A percentile compares a stretch with the other conserved stretches of the same genome.
phyloP scores from a whole-genome alignment of 768 basidiomycete species.

The Tulasnella sp. region DNA sequence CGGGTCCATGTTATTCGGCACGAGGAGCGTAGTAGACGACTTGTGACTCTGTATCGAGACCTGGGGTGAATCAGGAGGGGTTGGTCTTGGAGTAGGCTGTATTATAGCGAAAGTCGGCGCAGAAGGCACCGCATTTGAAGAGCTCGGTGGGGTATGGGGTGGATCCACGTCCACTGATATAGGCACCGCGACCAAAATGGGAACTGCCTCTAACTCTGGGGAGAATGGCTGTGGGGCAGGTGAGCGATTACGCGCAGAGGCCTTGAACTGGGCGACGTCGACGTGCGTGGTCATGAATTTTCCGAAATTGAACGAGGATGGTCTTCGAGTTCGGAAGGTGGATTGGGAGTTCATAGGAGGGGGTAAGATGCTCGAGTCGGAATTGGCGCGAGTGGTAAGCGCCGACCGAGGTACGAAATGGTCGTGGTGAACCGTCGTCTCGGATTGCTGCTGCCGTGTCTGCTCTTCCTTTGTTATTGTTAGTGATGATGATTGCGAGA shows the following conservation, averaged over 20 bases:
- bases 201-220: too few species aligned
- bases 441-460: too few species aligned
- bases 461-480: neutral
- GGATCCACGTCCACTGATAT: slow-evolving; percentile 24
- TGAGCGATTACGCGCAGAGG: slow-evolving; percentile 12
- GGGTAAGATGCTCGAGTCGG: neutral
- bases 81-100: slow-evolving; percentile 34
- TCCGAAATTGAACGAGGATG: slow-evolving; percentile 24
- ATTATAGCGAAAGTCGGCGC: slow-evolving; percentile 46
- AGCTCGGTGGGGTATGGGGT: slow-evolving; percentile 22
- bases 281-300: slow-evolving; percentile 39
- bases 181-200: too few species aligned
- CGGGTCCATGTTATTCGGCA: neutral
- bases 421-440: neutral
- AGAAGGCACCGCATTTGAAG: slow-evolving; percentile 31
- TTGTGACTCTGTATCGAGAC: slow-evolving; percentile 20
- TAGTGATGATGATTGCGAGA: neutral
- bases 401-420: slow-evolving; percentile 2
- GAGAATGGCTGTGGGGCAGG: slow-evolving; percentile 12
- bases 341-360: neutral
- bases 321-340: neutral
- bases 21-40: slow-evolving; percentile 1
- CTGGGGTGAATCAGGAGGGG: slow-evolving; percentile 53
- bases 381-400: slow-evolving; percentile 3
- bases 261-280: slow-evolving; percentile 23